Conservation (phyloP, 441 rosid species). For the Bruguiera hainesii region DNA sequence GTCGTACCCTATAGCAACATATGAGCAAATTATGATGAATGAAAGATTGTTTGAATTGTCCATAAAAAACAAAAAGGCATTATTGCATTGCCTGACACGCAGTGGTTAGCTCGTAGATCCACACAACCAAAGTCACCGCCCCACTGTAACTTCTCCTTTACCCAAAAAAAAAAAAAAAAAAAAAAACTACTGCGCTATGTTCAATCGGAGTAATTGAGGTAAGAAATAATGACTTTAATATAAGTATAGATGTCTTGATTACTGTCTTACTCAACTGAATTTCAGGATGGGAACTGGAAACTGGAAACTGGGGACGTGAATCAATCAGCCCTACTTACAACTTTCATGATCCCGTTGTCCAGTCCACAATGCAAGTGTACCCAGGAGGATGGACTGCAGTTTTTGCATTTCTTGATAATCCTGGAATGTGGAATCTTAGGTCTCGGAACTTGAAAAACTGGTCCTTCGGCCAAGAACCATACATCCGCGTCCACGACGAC, state of each 20-base stretch:
- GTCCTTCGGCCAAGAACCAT: slow-evolving; percentile 66
- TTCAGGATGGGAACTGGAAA: slow-evolving; percentile 26
- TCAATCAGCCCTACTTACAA: slow-evolving; percentile 24
- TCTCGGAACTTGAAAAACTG: slow-evolving; percentile 59
- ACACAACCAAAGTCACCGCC: too few relatives aligned
- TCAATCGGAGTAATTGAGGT: too few relatives aligned
- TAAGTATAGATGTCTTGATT: too few relatives aligned
- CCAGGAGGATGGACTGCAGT: slow-evolving; percentile 53
- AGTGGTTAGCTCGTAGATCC: too few relatives aligned
- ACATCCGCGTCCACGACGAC: slow-evolving; percentile 43
- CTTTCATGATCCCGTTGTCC: slow-evolving; percentile 23
- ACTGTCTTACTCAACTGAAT: background rate
- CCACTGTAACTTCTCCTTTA: too few relatives aligned
- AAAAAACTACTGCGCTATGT: too few relatives aligned
- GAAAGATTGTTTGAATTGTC: too few relatives aligned
- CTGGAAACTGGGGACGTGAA: slow-evolving; percentile 20
- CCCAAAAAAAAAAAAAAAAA: background rate
- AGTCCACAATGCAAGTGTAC: slow-evolving; percentile 32
- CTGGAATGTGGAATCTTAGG: slow-evolving; percentile 79
- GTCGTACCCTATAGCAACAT: too few relatives aligned
- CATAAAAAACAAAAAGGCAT: too few relatives aligned
- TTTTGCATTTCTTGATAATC: slow-evolving; percentile 56
- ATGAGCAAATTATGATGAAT: too few relatives aligned
- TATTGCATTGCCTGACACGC: too few relatives aligned
- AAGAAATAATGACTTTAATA: too few relatives aligned